phyloP scores from a whole-genome alignment of 192 early-diverging fungal genomes.

The Coemansia umbellata region DNA sequence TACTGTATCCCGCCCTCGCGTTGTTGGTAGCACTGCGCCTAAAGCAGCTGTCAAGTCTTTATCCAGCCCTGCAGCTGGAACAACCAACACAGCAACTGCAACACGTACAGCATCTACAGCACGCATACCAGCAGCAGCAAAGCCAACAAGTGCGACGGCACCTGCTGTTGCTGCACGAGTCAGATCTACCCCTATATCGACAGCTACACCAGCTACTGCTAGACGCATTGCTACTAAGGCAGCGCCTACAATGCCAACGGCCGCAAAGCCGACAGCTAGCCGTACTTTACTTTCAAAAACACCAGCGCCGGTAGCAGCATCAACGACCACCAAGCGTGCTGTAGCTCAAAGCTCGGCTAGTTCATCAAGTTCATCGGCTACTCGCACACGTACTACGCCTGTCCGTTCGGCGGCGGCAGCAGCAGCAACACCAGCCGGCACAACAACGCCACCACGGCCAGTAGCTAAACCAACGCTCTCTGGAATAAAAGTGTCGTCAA shows the following conservation, averaged over 20 bases:
- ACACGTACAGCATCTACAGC: not conserved
- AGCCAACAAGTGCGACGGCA: not conserved
- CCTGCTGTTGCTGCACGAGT: conserved; percentile 1
- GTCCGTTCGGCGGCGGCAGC: conserved; percentile 2
- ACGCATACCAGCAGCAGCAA: not conserved
- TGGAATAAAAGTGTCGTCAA: conserved; percentile 3
- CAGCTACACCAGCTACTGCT: conserved; percentile 1
- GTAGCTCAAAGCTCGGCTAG: not conserved
- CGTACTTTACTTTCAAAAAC: not conserved
- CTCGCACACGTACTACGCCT: conserved; percentile 1
- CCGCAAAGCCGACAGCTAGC: too few relatives aligned
- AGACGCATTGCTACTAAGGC: conserved; percentile 6
- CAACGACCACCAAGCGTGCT: not conserved
- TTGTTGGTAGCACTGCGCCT: too few relatives aligned
- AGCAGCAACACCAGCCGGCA: not conserved
- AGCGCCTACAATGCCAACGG: too few relatives aligned
- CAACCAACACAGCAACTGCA: not conserved
- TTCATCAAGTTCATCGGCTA: not conserved
- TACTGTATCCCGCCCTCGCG: not conserved
- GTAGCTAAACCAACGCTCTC: not conserved
- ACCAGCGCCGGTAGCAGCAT: not conserved
- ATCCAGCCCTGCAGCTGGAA: not conserved
- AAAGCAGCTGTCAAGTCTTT: too few relatives aligned
- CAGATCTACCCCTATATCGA: not conserved
- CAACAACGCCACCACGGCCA: not conserved